phyloP scores from a whole-genome alignment of 2,329 filamentous ascomycete genomes.

The Paecilomyces formosus region DNA sequence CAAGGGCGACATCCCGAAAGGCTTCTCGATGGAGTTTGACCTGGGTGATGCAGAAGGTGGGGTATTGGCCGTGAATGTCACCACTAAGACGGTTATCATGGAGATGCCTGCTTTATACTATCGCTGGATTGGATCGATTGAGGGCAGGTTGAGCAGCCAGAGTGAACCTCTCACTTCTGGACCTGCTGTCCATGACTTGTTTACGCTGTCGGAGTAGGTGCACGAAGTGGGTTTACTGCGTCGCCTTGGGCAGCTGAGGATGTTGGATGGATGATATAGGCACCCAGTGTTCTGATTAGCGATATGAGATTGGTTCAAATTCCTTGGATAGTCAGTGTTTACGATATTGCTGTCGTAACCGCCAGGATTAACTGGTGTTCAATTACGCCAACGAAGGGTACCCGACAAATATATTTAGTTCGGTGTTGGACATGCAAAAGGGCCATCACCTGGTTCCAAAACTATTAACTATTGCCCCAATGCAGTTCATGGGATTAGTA shows the following conservation, averaged over 20 bases:
- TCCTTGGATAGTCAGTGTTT: no score
- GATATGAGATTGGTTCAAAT: no score
- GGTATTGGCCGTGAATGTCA: conserved; percentile 1
- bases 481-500: no score
- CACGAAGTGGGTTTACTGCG: not conserved
- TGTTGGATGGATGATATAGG: not conserved
- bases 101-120: not conserved
- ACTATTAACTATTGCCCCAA: no score
- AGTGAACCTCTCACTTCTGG: not conserved
- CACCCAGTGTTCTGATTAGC: no score
- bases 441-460: no score
- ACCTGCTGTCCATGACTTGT: not conserved
- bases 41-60: conserved; percentile 5
- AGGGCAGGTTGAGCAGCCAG: not conserved
- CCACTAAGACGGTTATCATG: not conserved
- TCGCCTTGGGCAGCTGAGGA: not conserved
- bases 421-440: no score
- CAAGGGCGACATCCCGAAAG: conserved; percentile 9
- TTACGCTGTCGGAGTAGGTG: not conserved
- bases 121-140: not conserved
- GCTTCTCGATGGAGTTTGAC: conserved; percentile 9
- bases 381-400: no score
- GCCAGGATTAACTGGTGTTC: no score
- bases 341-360: no score
- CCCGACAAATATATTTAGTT: no score